Percentiles rank a stretch among this genome's conserved stretches.
phyloP scores from a whole-genome alignment of 495 filamentous ascomycete species.

The Cercophora sp. region DNA sequence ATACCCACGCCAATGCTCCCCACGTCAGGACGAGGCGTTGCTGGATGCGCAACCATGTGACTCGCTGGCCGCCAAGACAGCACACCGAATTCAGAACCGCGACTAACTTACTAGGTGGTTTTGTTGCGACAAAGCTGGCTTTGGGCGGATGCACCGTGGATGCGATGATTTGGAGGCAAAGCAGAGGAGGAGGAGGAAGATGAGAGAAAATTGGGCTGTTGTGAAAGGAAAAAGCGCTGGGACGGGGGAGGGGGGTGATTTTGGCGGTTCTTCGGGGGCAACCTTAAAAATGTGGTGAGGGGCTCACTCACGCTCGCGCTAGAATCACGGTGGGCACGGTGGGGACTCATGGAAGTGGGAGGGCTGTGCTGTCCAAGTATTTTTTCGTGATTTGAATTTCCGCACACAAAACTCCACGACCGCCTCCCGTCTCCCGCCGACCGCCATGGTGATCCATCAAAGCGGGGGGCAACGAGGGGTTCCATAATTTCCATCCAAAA shows the following conservation, averaged over 20 bases:
- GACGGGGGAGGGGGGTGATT: neutral
- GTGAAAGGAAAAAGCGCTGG: constrained; percentile 7
- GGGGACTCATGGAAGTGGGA: no score
- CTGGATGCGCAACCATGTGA: neutral
- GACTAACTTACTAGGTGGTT: no score
- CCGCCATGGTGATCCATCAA: neutral
- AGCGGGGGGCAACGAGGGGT: constrained; percentile 5
- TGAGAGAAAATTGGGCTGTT: constrained; percentile 2
- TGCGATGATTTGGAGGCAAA: neutral
- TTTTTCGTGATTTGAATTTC: constrained; percentile 16
- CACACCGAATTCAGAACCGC: no score
- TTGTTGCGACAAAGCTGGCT: no score
- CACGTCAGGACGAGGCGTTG: neutral
- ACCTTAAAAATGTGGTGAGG: constrained; percentile 23
- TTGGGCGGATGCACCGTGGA: no score
- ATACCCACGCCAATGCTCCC: constrained; percentile 1
- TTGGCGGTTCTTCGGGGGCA: constrained; percentile 18
- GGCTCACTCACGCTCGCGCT: no score
- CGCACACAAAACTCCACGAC: constrained; percentile 28
- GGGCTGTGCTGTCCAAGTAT: constrained; percentile 24
- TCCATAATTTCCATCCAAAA: constrained; percentile 6
- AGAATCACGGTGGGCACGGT: constrained; percentile 21
- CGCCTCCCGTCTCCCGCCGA: no score
- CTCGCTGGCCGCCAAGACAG: neutral
- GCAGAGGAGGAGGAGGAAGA: neutral